These are phyloP conservation scores for Aspergillus haitiensis DNA, from an alignment of 495 filamentous ascomycete genomes.

Conservation along the genomic window DNA sequence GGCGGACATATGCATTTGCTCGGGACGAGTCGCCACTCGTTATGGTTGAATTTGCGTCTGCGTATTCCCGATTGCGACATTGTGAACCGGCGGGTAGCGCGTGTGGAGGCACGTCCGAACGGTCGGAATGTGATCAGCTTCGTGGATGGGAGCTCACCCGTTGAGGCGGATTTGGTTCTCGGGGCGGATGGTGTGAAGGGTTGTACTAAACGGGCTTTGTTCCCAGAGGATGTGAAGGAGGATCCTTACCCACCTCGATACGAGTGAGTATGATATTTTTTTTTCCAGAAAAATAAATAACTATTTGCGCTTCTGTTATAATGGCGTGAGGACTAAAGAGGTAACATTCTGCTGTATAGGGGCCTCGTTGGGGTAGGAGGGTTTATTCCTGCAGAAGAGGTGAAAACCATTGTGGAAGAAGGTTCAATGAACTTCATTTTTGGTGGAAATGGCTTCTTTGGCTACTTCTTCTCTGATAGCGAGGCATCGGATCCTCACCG, in stretches of 20 bases:
- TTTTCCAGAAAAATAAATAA: background rate
- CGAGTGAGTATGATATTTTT: conserved; percentile 23
- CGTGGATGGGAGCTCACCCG: conserved; percentile 31
- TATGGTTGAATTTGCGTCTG: conserved; percentile 36
- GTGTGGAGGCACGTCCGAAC: conserved; percentile 24
- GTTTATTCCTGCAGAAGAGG: conserved; percentile 41
- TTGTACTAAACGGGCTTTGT: conserved; percentile 44
- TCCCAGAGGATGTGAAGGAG: conserved; percentile 34
- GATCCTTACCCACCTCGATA: conserved; percentile 42
- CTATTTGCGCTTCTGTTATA: background rate
- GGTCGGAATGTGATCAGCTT: conserved; percentile 32
- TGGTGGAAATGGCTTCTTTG: conserved; percentile 59
- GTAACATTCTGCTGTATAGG: conserved; percentile 25
- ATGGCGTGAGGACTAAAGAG: background rate
- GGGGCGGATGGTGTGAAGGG: conserved; percentile 63
- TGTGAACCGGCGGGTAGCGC: conserved; percentile 29
- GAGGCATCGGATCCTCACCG: conserved; percentile 19
- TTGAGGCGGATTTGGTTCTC: conserved; percentile 55
- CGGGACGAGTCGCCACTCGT: conserved; percentile 34
- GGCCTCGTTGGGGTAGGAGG: conserved; percentile 55
- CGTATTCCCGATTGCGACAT: conserved; percentile 36
- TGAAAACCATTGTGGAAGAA: conserved; percentile 28
- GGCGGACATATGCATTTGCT: conserved; percentile 32
- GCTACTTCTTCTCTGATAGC: conserved; percentile 47
- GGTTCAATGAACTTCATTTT: conserved; percentile 55